Conservation (phyloP, 805 yeast species). For the Helenozyma rhizophorensis region DNA sequence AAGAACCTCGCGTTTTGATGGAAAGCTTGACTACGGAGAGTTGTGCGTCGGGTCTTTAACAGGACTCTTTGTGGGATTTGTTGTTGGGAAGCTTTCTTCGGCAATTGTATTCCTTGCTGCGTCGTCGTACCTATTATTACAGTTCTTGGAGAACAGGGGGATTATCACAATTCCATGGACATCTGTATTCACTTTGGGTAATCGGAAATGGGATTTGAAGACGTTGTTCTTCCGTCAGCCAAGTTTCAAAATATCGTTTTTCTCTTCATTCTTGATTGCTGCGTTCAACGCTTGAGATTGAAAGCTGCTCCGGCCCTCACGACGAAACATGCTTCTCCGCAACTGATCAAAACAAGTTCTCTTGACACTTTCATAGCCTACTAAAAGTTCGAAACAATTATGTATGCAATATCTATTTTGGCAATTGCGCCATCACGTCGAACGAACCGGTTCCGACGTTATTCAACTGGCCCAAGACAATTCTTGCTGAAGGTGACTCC, state of each 20-base stretch:
- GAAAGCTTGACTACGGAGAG: conserved; percentile 54
- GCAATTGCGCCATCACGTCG: conserved; percentile 56
- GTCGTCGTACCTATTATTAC: conserved; percentile 37
- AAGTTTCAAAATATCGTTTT: conserved; percentile 56
- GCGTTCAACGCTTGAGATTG: conserved; percentile 57
- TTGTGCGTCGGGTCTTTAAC: conserved; percentile 59
- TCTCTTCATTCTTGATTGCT: conserved; percentile 52
- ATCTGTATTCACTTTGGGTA: conserved; percentile 28
- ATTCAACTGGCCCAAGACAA: conserved; percentile 87
- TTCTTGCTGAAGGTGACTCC: conserved; percentile 88
- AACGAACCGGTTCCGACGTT: conserved; percentile 96
- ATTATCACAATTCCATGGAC: conserved; percentile 46
- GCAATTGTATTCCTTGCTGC: conserved; percentile 48
- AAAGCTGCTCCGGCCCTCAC: no score
- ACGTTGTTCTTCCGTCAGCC: conserved; percentile 54
- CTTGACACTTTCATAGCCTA: no score
- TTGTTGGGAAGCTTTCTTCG: conserved; percentile 57
- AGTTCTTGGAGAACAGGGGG: conserved; percentile 55
- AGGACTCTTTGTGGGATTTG: conserved; percentile 55
- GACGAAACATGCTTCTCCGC: no score
- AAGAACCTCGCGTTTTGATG: conserved; percentile 28
- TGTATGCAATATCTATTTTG: neutral
- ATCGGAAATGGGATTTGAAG: conserved; percentile 40
- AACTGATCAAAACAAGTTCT: no score
- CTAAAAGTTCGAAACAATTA: no score